Base-by-base conservation (phyloP, 2,329 filamentous ascomycete genomes). In the Pestalotiopsis sp. region DNA sequence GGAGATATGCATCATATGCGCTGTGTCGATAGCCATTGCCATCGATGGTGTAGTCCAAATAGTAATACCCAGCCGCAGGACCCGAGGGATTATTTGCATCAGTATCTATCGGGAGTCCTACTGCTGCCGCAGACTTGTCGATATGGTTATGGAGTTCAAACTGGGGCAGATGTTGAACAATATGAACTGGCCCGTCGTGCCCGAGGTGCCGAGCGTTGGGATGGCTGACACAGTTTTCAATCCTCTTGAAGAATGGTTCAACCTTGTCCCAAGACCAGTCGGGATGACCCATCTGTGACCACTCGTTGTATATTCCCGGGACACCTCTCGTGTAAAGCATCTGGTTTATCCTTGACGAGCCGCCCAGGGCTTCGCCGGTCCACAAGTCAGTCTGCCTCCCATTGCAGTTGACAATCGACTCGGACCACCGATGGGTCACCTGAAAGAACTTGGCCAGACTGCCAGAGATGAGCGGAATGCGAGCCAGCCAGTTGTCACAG, bases 251-350 rank as follows among this genome's bases (percentile, higher is more conserved):
- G 39, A 67, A 67, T 1, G 69, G 69, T 63, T 70, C 69, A 30
- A 70, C 69, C n/a, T 22, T 62, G 17, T 65, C 67, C 69, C 69
- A 70, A 62, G 61, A 65, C 69, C 69, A 70, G 57, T 66, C 62
- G 3, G 61, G 40, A 24, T 67, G 62, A 1, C 67, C 67, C 52
- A 68, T 65, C 24, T 57, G 70, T 24, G 72, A 74, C 75, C 75
- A 77, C 40, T 71, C 70, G 56, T 76, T 69, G 48, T 75, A 75
- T 30, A 75, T 73, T 39, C 68, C 70, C 1, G 74, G 71, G 7
- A 70, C 64, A 4, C 73, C 73, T 9, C 75, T 67, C 35, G 75
- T 74, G 64, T 73, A 76, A 40, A 76, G 71, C 74, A 76, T 75
- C 17, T 73, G 74, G 65, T 76, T 76, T 22, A 76, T 65, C 22